Conservation (phyloP, 768 basidiomycete genomes). For the Podaxis rugospora region DNA sequence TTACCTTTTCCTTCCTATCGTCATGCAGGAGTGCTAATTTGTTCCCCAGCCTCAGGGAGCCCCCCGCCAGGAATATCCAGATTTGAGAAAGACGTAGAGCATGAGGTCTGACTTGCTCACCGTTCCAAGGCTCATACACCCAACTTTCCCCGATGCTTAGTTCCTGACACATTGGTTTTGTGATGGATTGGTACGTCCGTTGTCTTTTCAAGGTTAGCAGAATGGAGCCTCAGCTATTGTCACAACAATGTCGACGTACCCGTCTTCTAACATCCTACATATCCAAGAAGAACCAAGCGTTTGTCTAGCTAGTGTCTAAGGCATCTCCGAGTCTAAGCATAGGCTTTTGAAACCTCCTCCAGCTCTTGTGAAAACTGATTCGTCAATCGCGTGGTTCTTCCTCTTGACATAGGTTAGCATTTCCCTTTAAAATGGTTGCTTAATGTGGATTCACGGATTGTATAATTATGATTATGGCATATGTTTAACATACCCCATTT, state of each 20-base stretch:
- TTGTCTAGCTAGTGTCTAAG: no score
- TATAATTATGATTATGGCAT: no score
- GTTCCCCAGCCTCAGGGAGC: background rate
- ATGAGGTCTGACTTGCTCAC: background rate
- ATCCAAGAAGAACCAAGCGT: background rate
- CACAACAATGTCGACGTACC: background rate
- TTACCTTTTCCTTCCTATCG: background rate
- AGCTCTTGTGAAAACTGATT: background rate
- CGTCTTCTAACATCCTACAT: background rate
- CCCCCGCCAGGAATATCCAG: background rate
- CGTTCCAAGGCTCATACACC: background rate
- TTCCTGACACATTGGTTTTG: background rate
- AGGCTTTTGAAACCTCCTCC: background rate
- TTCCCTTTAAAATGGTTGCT: no score
- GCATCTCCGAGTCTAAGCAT: no score
- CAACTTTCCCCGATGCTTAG: background rate
- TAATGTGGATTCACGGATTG: no score
- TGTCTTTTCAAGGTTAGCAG: background rate
- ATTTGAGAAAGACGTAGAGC: background rate
- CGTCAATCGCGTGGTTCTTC: no score
- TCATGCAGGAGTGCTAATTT: background rate
- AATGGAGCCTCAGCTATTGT: background rate
- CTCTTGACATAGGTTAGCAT: no score
- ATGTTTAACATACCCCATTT: no score
- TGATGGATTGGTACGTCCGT: no score